Conservation (phyloP, 805 yeast species). For the Cyberlindnera petersonii region DNA sequence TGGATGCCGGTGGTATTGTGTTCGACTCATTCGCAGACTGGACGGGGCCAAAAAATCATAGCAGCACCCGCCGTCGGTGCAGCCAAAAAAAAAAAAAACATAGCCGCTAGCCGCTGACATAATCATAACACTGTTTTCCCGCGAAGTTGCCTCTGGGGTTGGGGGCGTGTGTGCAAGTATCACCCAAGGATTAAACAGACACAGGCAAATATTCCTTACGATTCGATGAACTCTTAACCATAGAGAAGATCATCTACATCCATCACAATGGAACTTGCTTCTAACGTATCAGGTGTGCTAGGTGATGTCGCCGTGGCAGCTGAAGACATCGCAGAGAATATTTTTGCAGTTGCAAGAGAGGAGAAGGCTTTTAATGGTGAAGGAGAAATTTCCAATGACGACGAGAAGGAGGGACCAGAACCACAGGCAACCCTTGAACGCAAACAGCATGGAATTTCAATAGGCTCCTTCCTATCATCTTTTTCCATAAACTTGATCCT, state of each 20-base stretch:
- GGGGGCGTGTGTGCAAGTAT: no score
- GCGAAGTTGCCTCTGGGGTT: no score
- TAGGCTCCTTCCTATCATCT: conserved; percentile 14
- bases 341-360: conserved; percentile 1
- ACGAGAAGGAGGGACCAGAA: background rate
- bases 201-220: no score
- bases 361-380: background rate
- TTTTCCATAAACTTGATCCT: conserved; percentile 71
- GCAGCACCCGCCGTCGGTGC: no score
- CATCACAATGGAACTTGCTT: conserved; percentile 8
- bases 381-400: background rate
- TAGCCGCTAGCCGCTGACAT: background rate
- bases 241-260: no score
- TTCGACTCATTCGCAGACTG: background rate
- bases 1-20: background rate
- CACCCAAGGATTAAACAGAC: no score
- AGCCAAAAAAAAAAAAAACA: no score
- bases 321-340: conserved; percentile 5
- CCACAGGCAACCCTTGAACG: conserved; percentile 1
- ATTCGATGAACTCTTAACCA: no score
- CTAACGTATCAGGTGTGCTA: conserved; percentile 1
- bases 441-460: background rate
- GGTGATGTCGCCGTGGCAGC: conserved; percentile 4
- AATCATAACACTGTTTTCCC: no score
- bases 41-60: conserved; percentile 2